Evolutionary conservation across 2,329 filamentous ascomycete genomes (phyloP).

Genomic region (Aureobasidium leucospermi): DNA sequence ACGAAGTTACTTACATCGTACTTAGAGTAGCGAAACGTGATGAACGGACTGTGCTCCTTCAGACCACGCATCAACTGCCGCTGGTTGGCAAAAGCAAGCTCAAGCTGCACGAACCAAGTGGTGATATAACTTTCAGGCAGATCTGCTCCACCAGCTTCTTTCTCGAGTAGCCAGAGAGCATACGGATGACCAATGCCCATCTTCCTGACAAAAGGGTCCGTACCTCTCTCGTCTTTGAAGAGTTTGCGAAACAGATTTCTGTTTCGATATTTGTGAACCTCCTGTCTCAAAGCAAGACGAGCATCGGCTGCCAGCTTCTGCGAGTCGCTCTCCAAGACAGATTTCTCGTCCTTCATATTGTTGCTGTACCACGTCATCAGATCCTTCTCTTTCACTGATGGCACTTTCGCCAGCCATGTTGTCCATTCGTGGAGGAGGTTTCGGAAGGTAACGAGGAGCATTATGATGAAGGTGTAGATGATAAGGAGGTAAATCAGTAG

Average conservation of each 20-base stretch:
- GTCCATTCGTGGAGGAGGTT: constrained; percentile 51
- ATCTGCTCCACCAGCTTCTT: constrained; percentile 41
- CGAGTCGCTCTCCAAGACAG: constrained; percentile 31
- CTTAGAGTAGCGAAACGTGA: constrained; percentile 51
- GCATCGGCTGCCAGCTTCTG: constrained; percentile 42
- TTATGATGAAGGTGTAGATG: constrained; percentile 45
- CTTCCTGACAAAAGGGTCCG: constrained; percentile 42
- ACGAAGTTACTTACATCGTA: constrained; percentile 30
- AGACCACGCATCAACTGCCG: constrained; percentile 49
- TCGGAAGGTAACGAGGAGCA: constrained; percentile 48
- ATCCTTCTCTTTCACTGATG: constrained; percentile 43
- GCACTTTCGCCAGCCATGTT: constrained; percentile 48
- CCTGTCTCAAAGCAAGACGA: constrained; percentile 38
- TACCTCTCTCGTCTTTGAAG: constrained; percentile 27
- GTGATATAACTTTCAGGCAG: constrained; percentile 49
- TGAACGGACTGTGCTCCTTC: constrained; percentile 49
- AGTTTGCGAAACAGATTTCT: constrained; percentile 23
- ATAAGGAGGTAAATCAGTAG: constrained; percentile 50
- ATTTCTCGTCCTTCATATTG: constrained; percentile 21
- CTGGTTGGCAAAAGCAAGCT: constrained; percentile 47
- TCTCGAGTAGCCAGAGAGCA: constrained; percentile 46
- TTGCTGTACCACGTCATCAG: constrained; percentile 44
- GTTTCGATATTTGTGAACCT: constrained; percentile 42
- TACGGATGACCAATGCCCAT: constrained; percentile 46
- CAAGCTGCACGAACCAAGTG: constrained; percentile 51